Conservation (phyloP, 495 filamentous ascomycete species). For the Penicillium robsamsonii region DNA sequence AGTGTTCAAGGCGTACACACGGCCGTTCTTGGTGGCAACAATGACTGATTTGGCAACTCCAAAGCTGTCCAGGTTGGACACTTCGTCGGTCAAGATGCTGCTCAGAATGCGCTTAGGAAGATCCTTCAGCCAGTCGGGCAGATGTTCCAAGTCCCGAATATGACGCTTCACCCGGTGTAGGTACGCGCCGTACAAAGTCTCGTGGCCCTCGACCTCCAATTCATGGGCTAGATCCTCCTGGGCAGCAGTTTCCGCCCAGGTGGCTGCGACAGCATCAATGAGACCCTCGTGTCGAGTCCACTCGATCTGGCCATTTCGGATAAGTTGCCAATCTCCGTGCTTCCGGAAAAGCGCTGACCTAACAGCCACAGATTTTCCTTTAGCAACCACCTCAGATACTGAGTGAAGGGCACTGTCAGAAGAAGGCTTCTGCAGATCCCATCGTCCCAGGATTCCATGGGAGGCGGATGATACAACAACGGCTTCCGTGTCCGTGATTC, state of each 20-base stretch:
- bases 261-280: conserved; percentile 69
- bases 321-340: conserved; percentile 77
- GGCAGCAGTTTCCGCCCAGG: conserved; percentile 69
- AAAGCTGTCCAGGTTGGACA: conserved; percentile 70
- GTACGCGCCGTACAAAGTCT: conserved; percentile 75
- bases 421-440: conserved; percentile 52
- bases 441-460: conserved; percentile 70
- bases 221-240: conserved; percentile 73
- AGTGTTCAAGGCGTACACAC: conserved; percentile 74
- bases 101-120: conserved; percentile 65
- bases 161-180: conserved; percentile 85
- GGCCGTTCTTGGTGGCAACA: conserved; percentile 76
- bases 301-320: conserved; percentile 73
- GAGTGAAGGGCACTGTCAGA: conserved; percentile 56
- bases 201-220: conserved; percentile 81
- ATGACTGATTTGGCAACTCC: conserved; percentile 82
- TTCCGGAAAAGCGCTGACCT: conserved; percentile 68
- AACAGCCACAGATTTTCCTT: conserved; percentile 64
- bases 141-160: conserved; percentile 68
- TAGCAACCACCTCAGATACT: conserved; percentile 78
- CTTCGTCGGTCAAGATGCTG: conserved; percentile 62
- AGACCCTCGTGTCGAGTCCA: conserved; percentile 86
- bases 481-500: conserved; percentile 69
- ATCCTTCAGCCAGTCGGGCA: conserved; percentile 69
- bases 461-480: conserved; percentile 73